Evolutionary conservation across 108 stramenopile genomes (phyloP), one percentile per base, ranked within the genome.

Genomic region (Cyclotella baltica): DNA sequence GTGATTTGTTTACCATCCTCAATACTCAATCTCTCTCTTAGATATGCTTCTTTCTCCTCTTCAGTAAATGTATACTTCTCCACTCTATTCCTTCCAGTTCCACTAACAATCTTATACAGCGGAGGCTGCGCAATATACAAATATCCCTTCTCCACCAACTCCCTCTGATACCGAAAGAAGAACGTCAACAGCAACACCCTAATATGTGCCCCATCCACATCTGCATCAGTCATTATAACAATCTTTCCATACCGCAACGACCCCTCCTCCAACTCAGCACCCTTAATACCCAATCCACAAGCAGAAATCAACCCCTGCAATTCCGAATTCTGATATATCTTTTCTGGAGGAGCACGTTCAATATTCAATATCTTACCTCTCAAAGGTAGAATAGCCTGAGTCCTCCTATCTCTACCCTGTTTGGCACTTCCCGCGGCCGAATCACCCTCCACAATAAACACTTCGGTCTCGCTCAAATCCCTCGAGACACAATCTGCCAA

Each of bases 151-250:
- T 96, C 95, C 22, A 98, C 88, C 33, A 98, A 83, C 50, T 92
- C 93, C 72, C 96, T 69, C 86, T 97, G 97, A 72, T 95, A 95
- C 8, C 97, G 86, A 86, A 86, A 98, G 78, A 98, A 96, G 68
- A 98, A 98, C 8, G 96, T 97, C 71, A 98, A 79, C 23, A 98
- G 72, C 35, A 98, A 83, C n/a, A 96, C 94, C 20, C 97, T 93
- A 80, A 98, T 98, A 77, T 98, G 97, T 13, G 96, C 92, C 16
- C 97, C 97, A 79, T 98, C 97, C 28, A 98, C 97, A 86, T 98
- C 97, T 11, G 97, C 97, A 85, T 98, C 97, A 4, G 97, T 98
- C 97, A 98, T 98, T 72, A 98, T 90, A 25, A 98, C 85, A 70
- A 98, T 92, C 61, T 92, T 82, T 75, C 88, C 88, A 82, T 93